A percentile compares a stretch with the other conserved stretches of the same genome.
Evolutionary conservation across 345 rosid species (phyloP).

Genomic region (Eucalyptus brandiana): DNA sequence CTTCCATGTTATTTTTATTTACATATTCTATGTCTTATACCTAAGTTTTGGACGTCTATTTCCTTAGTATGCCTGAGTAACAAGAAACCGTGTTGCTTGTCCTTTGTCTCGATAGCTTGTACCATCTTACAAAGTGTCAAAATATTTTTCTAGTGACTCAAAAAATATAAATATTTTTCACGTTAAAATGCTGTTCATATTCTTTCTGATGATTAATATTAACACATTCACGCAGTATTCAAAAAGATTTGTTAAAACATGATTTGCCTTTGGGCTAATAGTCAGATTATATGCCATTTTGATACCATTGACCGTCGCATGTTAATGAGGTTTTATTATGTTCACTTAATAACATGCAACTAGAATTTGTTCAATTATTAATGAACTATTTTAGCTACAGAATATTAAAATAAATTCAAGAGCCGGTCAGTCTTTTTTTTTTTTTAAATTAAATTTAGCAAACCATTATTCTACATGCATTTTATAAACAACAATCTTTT

Average conservation of each 20-base stretch:
- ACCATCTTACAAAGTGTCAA: background rate
- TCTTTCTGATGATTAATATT: background rate
- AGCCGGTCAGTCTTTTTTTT: background rate
- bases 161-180: background rate
- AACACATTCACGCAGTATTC: background rate
- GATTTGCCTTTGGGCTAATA: background rate
- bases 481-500: too few species aligned
- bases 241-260: rapidly evolving
- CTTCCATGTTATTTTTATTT: background rate
- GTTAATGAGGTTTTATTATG: background rate
- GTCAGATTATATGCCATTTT: background rate
- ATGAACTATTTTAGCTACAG: background rate
- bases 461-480: background rate
- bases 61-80: background rate
- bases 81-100: background rate
- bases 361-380: background rate
- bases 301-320: background rate
- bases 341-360: background rate
- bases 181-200: background rate
- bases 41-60: background rate
- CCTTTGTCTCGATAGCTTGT: background rate
- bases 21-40: background rate
- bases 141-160: too few species aligned
- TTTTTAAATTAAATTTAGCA: background rate
- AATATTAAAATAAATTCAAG: background rate